phyloP scores from a whole-genome alignment of 1,284 basidiomycete genomes.

The Neolentinus lepideus region DNA sequence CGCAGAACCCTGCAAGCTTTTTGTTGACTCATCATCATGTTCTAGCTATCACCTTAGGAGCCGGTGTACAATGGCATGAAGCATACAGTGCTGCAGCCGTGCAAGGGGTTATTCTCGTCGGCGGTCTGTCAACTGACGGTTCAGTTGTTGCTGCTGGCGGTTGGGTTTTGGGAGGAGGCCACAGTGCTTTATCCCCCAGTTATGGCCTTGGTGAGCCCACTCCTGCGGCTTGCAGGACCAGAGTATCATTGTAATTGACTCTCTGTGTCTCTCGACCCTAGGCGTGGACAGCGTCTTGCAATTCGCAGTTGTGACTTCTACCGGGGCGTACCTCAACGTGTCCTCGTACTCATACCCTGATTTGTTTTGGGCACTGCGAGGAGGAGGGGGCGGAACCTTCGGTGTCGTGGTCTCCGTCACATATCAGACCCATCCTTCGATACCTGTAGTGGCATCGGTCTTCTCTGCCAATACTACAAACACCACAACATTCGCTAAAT shows the following conservation, averaged over 20 bases:
- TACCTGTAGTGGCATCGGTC: conserved; percentile 15
- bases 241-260: no score
- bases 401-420: conserved; percentile 24
- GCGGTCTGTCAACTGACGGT: conserved; percentile 24
- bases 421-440: conserved; percentile 11
- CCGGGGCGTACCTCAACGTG: conserved; percentile 25
- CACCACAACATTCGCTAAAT: not conserved
- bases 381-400: conserved; percentile 39
- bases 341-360: conserved; percentile 28
- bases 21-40: not conserved
- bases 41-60: conserved; percentile 30
- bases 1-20: not conserved
- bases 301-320: conserved; percentile 29
- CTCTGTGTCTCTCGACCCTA: not conserved
- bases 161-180: conserved; percentile 38
- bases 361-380: conserved; percentile 44
- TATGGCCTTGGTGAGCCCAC: conserved; percentile 33
- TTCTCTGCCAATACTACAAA: conserved; percentile 9
- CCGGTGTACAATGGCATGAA: conserved; percentile 38
- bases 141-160: conserved; percentile 25
- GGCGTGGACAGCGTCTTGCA: conserved; percentile 17
- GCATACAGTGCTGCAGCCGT: conserved; percentile 29
- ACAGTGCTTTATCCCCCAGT: conserved; percentile 30
- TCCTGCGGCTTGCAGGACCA: no score
- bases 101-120: conserved; percentile 14